phyloP scores from a whole-genome alignment of 306 rosid genomes.

The Ormosia emarginata region DNA sequence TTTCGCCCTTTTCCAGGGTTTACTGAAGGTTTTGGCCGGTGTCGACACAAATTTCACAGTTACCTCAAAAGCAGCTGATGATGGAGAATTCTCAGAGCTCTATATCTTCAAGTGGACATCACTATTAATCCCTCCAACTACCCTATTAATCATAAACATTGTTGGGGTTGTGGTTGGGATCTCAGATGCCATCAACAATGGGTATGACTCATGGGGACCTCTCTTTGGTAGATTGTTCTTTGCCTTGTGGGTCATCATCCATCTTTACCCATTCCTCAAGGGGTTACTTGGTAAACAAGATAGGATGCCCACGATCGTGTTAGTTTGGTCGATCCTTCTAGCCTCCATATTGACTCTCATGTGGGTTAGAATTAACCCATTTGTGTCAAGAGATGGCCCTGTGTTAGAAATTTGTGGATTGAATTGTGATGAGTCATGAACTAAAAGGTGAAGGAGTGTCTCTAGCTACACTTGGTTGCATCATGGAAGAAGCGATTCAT shows the following conservation, averaged over 20 bases:
- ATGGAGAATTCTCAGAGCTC: constrained; percentile 77
- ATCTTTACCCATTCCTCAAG: constrained; percentile 84
- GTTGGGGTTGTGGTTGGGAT: constrained; percentile 72
- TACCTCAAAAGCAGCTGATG: constrained; percentile 83
- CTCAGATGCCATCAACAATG: constrained; percentile 77
- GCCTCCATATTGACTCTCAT: constrained; percentile 70
- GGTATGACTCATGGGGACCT: constrained; percentile 86
- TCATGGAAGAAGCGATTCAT: constrained; percentile 11
- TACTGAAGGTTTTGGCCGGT: constrained; percentile 78
- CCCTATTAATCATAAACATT: constrained; percentile 59
- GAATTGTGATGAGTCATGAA: constrained; percentile 51
- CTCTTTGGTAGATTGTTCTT: constrained; percentile 78
- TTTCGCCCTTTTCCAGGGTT: constrained; percentile 74
- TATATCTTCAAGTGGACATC: constrained; percentile 84
- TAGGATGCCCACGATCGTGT: constrained; percentile 60
- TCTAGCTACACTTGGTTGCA: constrained; percentile 16
- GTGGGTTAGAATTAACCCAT: constrained; percentile 81
- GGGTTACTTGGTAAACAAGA: constrained; percentile 68
- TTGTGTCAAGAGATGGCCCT: constrained; percentile 70
- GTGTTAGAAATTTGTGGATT: constrained; percentile 71
- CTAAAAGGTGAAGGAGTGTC: constrained; percentile 2
- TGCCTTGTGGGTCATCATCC: constrained; percentile 70
- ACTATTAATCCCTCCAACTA: constrained; percentile 61
- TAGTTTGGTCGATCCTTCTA: constrained; percentile 76
- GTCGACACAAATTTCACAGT: constrained; percentile 77